A percentile compares a stretch with the other conserved stretches of the same genome.
Conservation (phyloP, 2,329 filamentous ascomycete species). For the Aspergillus versicolor region DNA sequence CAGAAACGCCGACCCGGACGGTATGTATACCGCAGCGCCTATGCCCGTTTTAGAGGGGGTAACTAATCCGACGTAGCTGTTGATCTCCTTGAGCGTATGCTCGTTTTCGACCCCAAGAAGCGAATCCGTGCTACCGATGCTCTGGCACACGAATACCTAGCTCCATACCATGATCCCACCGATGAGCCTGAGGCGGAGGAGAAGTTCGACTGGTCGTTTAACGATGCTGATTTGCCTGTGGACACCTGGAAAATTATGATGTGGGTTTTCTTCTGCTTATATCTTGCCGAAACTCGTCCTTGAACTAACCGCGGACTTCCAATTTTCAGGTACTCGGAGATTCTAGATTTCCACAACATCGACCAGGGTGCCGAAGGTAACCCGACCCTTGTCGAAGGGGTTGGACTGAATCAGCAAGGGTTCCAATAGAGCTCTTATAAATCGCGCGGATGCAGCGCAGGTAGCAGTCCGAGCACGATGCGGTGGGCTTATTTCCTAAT, state of each 20-base stretch:
- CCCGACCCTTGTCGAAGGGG: constrained; percentile 28
- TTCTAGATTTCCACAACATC: constrained; percentile 97
- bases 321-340: constrained; percentile 88
- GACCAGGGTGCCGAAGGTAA: constrained; percentile 51
- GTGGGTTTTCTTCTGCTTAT: constrained; percentile 53
- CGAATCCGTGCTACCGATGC: constrained; percentile 84
- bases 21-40: constrained; percentile 49
- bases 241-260: constrained; percentile 99
- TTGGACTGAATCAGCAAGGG: constrained; percentile 23
- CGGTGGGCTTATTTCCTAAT: constrained; percentile 18
- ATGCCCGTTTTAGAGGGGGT: background rate
- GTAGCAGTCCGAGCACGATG: constrained; percentile 19
- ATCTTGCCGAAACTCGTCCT: background rate
- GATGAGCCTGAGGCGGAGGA: constrained; percentile 94
- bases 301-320: constrained; percentile 6
- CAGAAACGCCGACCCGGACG: constrained; percentile 84
- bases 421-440: constrained; percentile 26
- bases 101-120: constrained; percentile 98
- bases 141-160: constrained; percentile 87
- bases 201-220: constrained; percentile 99
- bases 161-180: constrained; percentile 94
- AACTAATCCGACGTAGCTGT: constrained; percentile 60
- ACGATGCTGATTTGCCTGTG: constrained; percentile 93
- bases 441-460: constrained; percentile 15
- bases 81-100: constrained; percentile 91